phyloP scores from a whole-genome alignment of 352 stramenopile species.

The Globisporangium spinosum region DNA sequence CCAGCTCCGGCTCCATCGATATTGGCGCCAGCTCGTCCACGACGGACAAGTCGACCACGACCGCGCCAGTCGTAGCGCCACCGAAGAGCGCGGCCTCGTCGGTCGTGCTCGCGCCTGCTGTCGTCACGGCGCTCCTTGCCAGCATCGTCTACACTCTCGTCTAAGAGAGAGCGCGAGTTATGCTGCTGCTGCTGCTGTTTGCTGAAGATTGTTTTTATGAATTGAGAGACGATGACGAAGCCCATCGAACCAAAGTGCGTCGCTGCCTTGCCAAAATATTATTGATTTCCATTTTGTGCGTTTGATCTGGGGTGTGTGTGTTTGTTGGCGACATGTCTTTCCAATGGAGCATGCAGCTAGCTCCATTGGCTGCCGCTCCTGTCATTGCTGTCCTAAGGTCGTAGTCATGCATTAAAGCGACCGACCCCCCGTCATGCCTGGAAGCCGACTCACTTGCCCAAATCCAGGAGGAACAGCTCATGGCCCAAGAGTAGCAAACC shows the following conservation, averaged over 20 bases:
- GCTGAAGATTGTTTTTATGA: constrained; percentile 5
- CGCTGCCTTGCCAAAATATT: constrained; percentile 1
- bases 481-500: background rate
- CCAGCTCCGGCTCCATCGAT: background rate
- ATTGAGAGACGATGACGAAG: background rate
- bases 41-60: constrained; percentile 5
- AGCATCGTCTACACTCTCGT: constrained; percentile 13
- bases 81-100: background rate
- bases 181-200: background rate
- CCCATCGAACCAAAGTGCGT: background rate
- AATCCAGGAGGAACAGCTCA: background rate
- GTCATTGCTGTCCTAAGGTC: background rate
- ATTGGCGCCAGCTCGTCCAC: background rate
- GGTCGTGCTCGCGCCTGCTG: constrained; percentile 11
- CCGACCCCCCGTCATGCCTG: background rate
- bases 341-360: background rate
- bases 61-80: background rate
- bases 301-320: background rate
- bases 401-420: background rate
- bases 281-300: constrained; percentile 2
- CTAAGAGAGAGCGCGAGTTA: constrained; percentile 7
- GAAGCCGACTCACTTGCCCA: background rate
- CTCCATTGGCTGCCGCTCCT: background rate
- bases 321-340: background rate
- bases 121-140: background rate